Base-by-base conservation (phyloP, 1,284 basidiomycete genomes). In the Trichosporon asahii region DNA sequence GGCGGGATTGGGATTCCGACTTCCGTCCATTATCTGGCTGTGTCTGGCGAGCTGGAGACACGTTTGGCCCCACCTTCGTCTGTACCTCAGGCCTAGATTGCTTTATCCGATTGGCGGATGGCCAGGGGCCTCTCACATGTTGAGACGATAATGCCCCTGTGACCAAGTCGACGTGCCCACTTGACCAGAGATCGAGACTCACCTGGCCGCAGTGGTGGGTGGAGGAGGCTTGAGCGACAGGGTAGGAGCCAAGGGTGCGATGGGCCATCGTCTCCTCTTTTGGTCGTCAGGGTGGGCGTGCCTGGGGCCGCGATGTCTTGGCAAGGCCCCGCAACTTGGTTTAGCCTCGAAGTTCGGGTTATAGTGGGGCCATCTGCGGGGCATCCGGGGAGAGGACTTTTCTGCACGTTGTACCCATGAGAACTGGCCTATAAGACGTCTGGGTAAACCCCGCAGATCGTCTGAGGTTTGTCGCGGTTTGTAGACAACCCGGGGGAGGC, bases 51-150 rank as follows among this genome's bases (percentile, higher is more conserved):
- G 12, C 21, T 53, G 15, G 27, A n/a, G 15, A 31, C 27, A 18
- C 29, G 57, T 27, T 18, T 21, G 23, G 27, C 57, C 57, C 57
- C 18, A 31, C 14, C 18, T n/a, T n/a, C 14, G 29, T 27, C 27
- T 61, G 57, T 31, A 31, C 29, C 29, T 61, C 15, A 6, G 6
- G 27, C 5, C 11, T 15, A 11, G 14, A 14, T 27, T 60, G 57
- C 57, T 61, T 61, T 61, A 61, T 61, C 57, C 57, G 57, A 61
- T 61, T 61, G 57, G 57, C 57, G 27, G 57, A 33, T 21, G 18
- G 3, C 7, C 57, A 31, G 57, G 27, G 57, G 6, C 29, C 57
- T 11, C 57, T 61, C 57, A 61, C 29, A 31, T 61, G 57, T 31
- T 23, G 18, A 53, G 57, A 7, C 29, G 11, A 29, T 5, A 14